Conservation (phyloP, 176 grass and related monocot genomes). For the Eleusine indica region DNA sequence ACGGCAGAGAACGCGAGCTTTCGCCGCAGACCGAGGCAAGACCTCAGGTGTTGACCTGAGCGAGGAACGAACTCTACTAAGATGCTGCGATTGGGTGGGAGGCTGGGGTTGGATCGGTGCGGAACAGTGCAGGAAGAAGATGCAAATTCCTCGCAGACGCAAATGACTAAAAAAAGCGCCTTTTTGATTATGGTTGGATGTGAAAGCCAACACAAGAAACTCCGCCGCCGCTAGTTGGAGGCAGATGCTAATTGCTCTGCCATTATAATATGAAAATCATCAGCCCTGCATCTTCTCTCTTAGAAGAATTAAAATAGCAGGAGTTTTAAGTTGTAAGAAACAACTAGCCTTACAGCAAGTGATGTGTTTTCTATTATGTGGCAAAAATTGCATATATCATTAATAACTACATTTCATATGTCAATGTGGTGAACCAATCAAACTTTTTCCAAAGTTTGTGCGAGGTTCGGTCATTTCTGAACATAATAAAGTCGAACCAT, state of each 20-base stretch:
- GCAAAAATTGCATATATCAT: neutral
- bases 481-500: neutral
- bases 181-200: slow-evolving; percentile 44
- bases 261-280: neutral
- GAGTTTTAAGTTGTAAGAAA: no score
- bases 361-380: neutral
- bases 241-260: neutral
- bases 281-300: neutral
- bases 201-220: slow-evolving; percentile 37
- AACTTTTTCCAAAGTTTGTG: no score
- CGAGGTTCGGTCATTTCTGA: neutral
- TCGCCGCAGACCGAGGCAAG: no score
- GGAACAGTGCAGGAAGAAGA: slow-evolving; percentile 2
- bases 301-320: no score
- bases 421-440: no score
- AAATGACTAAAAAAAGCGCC: slow-evolving; percentile 30
- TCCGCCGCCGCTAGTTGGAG: slow-evolving; percentile 38
- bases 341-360: no score
- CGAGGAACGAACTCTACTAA: neutral
- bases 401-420: no score
- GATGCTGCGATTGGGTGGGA: neutral
- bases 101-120: slow-evolving; percentile 5
- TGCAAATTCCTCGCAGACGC: slow-evolving; percentile 16
- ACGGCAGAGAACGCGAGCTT: neutral
- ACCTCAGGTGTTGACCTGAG: slow-evolving; percentile 28